Evolutionary conservation across 176 grass and related monocot genomes (phyloP), one percentile per base, ranked within the genome.

Genomic region (Coix lacrymajobi): DNA sequence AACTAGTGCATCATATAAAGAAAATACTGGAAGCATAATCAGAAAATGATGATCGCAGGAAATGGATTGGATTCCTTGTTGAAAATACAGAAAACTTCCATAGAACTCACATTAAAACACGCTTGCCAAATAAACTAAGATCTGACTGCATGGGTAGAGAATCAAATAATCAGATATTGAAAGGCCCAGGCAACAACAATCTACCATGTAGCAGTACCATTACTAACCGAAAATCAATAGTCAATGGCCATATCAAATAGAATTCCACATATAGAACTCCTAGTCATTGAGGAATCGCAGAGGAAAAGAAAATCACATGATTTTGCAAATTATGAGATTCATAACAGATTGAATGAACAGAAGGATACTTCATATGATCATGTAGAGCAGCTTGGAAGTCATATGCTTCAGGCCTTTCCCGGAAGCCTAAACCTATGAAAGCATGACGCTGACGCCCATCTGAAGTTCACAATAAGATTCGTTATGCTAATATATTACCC

Each of bases 341-440:
- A 71, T 41, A 86, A 36, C 33, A 71, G 73, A 64, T 40, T 78
- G 58, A 70, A 63, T 76, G 79, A 78, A 69, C 22, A 75, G 28
- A 88, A 84, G 92, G 84, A 91, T 97, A 98, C 96, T 98, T 95
- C 92, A 98, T 98, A 66, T 98, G 92, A 77, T 98, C 96, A 87
- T 98, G 91, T 58, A 98, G 89, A 86, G 96, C 91, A 90, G 96
- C 96, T 89, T 99, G 96, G 84, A 99, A 99, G 62, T 99, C 96
- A 83, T 99, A 99, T 85, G 96, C 96, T 94, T 99, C 66, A 79
- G 93, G 66, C 79, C 96, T 99, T 94, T 99, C 96, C 16, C 96
- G 91, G 87, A 99, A 99, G 69, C 96, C 96, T 84, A 98, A 85
- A 63, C 96, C 96, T 68, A 98, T 95, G 79, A 93, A 98, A 64